Percentiles rank a stretch among this genome's conserved stretches.
These are phyloP conservation scores for Tolypocladium tropicale DNA, from an alignment of 2,329 filamentous ascomycete species.

Conservation along the genomic window DNA sequence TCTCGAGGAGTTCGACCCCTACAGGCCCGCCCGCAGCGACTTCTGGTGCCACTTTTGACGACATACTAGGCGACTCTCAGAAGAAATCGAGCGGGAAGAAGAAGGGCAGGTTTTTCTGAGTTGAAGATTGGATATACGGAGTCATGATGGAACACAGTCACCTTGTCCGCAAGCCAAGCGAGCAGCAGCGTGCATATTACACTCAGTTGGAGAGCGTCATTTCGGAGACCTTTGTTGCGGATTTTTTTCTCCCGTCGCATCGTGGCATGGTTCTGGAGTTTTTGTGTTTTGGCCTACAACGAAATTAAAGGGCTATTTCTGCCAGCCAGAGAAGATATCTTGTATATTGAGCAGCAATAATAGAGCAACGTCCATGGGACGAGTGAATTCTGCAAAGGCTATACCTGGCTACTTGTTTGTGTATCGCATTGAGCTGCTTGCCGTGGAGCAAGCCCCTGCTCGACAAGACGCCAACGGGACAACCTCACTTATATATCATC, in stretches of 20 bases:
- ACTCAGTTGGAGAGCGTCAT: background rate
- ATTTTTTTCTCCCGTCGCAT: constrained; percentile 1
- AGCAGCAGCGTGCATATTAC: background rate
- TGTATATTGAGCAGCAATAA: background rate
- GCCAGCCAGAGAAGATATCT: background rate
- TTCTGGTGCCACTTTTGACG: constrained; percentile 35
- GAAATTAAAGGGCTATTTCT: background rate
- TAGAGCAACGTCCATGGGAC: background rate
- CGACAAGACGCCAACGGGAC: no score
- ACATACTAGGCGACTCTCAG: constrained; percentile 30
- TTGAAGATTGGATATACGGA: background rate
- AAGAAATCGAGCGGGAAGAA: constrained; percentile 25
- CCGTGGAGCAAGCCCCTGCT: background rate
- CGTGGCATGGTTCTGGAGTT: background rate
- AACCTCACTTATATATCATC: no score
- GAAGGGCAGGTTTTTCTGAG: constrained; percentile 30
- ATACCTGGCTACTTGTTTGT: background rate
- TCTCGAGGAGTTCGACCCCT: constrained; percentile 11
- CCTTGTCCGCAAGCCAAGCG: background rate
- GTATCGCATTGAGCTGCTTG: background rate
- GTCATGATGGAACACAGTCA: background rate
- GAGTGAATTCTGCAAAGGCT: background rate
- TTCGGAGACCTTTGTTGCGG: background rate
- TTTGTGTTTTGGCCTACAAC: background rate
- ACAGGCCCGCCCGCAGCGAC: constrained; percentile 12